Base-by-base conservation (phyloP, 1,284 basidiomycete genomes). In the Stygiomarasmius scandens region DNA sequence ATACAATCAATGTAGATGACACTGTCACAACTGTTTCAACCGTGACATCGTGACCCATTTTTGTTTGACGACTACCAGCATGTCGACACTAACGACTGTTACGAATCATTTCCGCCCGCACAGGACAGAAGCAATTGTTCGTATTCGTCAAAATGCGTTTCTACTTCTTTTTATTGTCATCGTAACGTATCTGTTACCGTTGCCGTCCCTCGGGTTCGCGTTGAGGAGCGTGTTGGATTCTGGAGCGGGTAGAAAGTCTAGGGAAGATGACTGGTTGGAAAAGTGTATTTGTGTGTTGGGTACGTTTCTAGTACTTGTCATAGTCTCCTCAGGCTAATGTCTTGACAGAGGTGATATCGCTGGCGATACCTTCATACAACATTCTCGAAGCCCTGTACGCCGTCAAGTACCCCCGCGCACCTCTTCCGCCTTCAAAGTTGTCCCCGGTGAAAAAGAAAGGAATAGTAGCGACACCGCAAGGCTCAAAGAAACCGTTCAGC, bases 401-500 rank as follows among this genome's bases (percentile, higher is more conserved):
- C 41, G 44, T 60, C 29, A 54, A 57, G 43, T 60, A 60, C 41
- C 58, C 58, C 9, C 38, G 55, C 27, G 44, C 55, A 46, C 48
- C 58, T 1, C 24, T 54, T 45, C 54, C 55, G 6, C 55, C 55
- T 48, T 25, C 58, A n/a, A 19, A 23, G 2, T 19, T 43, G n/a
- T 59, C 58, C 16, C 55, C 58, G 2, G 23, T 54, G 32, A 60
- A 60, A 47, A 60, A 60, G 29, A 48, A 52, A 41, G 52, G 52
- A 11, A 50, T 53, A 0, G 41, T 56, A 19, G 27, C 56, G 38
- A 56, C 58, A 6, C 58, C 58, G 16, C 47, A 32, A 29, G 45
- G 54, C 23, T 46, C 58, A 12, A 59, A 59, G 46, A 51, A 52
- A 50, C 58, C 58, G 8, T 52, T 53, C 20, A 56, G 54, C 14